phyloP scores from a whole-genome alignment of 2,329 filamentous ascomycete genomes.

The Westerdykella ornata region DNA sequence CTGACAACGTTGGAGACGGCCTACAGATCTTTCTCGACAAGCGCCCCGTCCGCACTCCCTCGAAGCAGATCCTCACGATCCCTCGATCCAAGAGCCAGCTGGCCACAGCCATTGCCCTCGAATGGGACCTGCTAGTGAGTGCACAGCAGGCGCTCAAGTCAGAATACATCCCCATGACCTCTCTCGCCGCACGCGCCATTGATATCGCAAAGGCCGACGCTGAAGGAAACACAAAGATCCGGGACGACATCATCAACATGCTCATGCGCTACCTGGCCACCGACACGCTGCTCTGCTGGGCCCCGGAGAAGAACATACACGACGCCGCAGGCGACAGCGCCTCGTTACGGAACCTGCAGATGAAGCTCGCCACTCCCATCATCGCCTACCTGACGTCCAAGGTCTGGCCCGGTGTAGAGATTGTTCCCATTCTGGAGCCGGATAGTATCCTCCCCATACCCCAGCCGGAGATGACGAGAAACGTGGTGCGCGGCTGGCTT shows the following conservation, averaged over 20 bases:
- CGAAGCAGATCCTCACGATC: constrained; percentile 64
- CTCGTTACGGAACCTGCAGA: constrained; percentile 66
- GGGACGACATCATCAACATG: constrained; percentile 58
- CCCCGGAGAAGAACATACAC: constrained; percentile 49
- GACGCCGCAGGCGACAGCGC: constrained; percentile 41
- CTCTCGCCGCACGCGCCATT: constrained; percentile 71
- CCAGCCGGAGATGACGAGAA: constrained; percentile 68
- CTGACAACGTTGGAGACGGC: constrained; percentile 38
- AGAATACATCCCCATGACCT: constrained; percentile 86
- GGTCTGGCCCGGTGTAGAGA: constrained; percentile 77
- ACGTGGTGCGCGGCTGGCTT: constrained; percentile 74
- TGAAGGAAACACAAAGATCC: constrained; percentile 46
- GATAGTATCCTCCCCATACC: constrained; percentile 67
- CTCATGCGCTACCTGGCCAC: constrained; percentile 84
- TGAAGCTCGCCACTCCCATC: constrained; percentile 61
- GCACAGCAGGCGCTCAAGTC: constrained; percentile 77
- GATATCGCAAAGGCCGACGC: constrained; percentile 69
- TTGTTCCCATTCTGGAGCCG: constrained; percentile 73
- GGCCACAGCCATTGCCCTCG: constrained; percentile 76
- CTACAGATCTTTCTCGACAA: constrained; percentile 67
- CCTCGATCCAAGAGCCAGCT: constrained; percentile 72
- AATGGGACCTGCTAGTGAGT: constrained; percentile 83
- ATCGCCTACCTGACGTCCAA: constrained; percentile 62
- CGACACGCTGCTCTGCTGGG: constrained; percentile 90
- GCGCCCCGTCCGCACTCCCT: constrained; percentile 69